Evolutionary conservation across 441 rosid genomes (phyloP).

Genomic region (Francoa sonchifolia): DNA sequence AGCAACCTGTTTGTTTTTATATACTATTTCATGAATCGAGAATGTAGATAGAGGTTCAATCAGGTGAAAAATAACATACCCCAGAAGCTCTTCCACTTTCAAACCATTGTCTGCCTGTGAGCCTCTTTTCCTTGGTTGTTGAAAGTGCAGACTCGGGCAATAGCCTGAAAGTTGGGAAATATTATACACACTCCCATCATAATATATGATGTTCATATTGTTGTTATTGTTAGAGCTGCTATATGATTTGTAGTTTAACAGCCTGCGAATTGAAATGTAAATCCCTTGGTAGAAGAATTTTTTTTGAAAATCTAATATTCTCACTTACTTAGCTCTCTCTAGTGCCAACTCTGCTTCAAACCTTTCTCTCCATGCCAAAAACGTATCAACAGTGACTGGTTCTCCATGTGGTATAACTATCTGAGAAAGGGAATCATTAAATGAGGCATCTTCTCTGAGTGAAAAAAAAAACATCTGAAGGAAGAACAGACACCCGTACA

Average conservation of each 20-base stretch:
- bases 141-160: constrained; percentile 90
- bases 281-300: no score
- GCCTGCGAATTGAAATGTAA: no score
- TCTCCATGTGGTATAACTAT: constrained; percentile 93
- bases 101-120: constrained; percentile 89
- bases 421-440: constrained; percentile 16
- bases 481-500: constrained; percentile 24
- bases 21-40: constrained; percentile 7
- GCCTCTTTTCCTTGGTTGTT: constrained; percentile 72
- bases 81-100: constrained; percentile 66
- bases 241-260: no score
- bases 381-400: constrained; percentile 86
- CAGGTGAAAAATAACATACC: constrained; percentile 16
- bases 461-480: not conserved
- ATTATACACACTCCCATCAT: no score
- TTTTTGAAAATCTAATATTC: no score
- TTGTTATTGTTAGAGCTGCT: no score
- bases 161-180: constrained; percentile 41
- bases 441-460: not conserved
- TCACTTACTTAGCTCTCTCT: constrained; percentile 95
- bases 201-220: no score
- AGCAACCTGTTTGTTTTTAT: no score
- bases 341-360: constrained; percentile 95
- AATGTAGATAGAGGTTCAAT: constrained; percentile 1
- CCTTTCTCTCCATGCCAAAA: constrained; percentile 94